Percentiles rank a stretch among this genome's conserved stretches.
phyloP scores from a whole-genome alignment of 1,284 basidiomycete genomes.

The Acaromyces ingoldii region DNA sequence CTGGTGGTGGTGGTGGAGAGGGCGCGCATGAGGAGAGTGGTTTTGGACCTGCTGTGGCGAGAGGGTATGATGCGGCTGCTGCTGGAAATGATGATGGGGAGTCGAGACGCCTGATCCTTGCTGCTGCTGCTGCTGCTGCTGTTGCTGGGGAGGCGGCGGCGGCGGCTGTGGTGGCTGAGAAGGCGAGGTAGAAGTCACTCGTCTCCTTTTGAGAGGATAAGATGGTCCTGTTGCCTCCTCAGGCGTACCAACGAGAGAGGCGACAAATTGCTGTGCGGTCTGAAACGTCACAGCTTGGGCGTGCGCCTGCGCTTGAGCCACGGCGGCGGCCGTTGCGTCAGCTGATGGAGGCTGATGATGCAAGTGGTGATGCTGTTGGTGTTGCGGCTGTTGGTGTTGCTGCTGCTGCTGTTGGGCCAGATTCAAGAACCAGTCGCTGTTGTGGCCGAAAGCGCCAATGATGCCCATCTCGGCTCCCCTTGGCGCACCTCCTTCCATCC shows the following conservation, averaged over 20 bases:
- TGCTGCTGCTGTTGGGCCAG: conserved; percentile 6
- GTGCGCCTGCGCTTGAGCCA: neutral
- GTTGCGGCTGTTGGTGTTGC: conserved; percentile 4
- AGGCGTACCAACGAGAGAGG: neutral
- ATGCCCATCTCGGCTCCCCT: no score
- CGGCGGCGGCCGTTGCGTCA: neutral
- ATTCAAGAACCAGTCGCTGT: no score
- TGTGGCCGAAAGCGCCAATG: no score
- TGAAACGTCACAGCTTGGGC: no score
- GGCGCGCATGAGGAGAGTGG: no score
- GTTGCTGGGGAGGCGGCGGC: no score
- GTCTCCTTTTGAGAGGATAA: neutral
- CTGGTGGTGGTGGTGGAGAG: no score
- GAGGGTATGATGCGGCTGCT: no score
- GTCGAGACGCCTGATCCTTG: neutral
- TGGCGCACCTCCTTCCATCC: neutral
- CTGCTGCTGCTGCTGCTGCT: conserved; percentile 3
- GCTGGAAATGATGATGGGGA: no score
- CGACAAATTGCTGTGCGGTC: no score
- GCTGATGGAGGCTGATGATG: neutral
- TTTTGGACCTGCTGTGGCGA: no score
- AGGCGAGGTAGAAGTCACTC: neutral
- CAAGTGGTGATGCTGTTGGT: neutral
- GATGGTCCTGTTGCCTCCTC: neutral
- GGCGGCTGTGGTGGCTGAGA: no score